Evolutionary conservation across 768 basidiomycete species (phyloP), one percentile per base, ranked within the genome.

Genomic region (Hericium rajendrae): DNA sequence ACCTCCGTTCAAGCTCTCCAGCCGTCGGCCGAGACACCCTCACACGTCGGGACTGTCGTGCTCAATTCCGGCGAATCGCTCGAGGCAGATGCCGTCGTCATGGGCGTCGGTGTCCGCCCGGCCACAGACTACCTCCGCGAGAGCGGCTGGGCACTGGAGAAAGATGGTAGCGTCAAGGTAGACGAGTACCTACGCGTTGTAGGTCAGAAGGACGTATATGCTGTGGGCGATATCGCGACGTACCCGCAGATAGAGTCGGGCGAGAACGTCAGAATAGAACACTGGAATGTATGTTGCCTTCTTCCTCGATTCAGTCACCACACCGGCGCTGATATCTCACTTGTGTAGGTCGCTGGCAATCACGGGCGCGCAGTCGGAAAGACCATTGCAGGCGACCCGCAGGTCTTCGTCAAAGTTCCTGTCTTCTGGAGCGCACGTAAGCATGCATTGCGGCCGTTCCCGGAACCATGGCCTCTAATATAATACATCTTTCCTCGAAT

Each of bases 391-490:
- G 69, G 62, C 24, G 57, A 54, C 32, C 56, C 62, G 37, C 79
- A 83, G 60, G 81, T 85, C n/a, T 92, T 86, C 70, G 76, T 76
- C 50, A 93, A 92, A 71, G 73, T 89, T 11, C 91, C 91, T 0
- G 72, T 92, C 39, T 94, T 94, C 74, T 94, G 93, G 93, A 91
- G 88, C 66, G 88, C 90, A 20, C 87, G 87, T 88, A 66, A 56
- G 86, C 28, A n/a, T 26, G 53, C 32, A 6, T 32, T 32, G 5
- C 43, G 4, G 43, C 16, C 43, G 18, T 32, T 63, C 2, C 57
- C 18, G 2, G n/a, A 24, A 16, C 8, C 18, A 37, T 24, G 54
- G 49, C 40, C 28, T 38, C 52, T 50, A 51, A 54, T 40, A n/a
- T 3, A 18, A 15, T 43, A 6, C 3, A 15, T 18, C 3, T 26